Evolutionary conservation across 2,329 filamentous ascomycete species (phyloP).

Genomic region (Pseudopyricularia javanii): DNA sequence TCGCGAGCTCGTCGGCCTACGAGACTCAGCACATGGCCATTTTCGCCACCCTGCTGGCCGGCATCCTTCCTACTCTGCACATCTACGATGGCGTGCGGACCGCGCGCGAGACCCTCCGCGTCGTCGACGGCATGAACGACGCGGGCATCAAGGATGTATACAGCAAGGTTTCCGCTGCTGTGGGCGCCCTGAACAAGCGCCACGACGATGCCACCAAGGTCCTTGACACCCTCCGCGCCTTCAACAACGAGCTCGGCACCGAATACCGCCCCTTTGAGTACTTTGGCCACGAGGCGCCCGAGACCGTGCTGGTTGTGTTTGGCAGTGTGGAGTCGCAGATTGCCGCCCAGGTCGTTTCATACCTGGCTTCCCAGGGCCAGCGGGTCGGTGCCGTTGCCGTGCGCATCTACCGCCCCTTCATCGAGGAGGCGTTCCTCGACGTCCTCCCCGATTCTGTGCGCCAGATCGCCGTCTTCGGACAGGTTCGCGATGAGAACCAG

Average conservation of each 20-base stretch:
- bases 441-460: conserved; percentile 63
- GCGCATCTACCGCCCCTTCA: conserved; percentile 86
- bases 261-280: conserved; percentile 93
- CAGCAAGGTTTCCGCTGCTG: conserved; percentile 47
- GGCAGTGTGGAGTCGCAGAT: conserved; percentile 85
- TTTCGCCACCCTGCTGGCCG: conserved; percentile 59
- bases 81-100: conserved; percentile 68
- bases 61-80: conserved; percentile 63
- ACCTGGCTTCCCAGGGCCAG: conserved; percentile 58
- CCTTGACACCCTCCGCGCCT: conserved; percentile 54
- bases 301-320: conserved; percentile 81
- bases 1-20: conserved; percentile 75
- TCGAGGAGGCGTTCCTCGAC: conserved; percentile 85
- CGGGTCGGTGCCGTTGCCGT: conserved; percentile 85
- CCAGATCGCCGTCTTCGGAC: conserved; percentile 76
- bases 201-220: conserved; percentile 61
- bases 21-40: conserved; percentile 88
- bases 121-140: conserved; percentile 60
- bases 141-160: conserved; percentile 52
- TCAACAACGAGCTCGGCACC: conserved; percentile 88
- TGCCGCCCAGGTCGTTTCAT: conserved; percentile 65
- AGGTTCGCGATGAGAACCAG: conserved; percentile 63
- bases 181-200: conserved; percentile 51
- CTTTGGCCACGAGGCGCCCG: conserved; percentile 66
- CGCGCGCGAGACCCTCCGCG: conserved; percentile 57